Percentiles rank a stretch among this genome's conserved stretches.
Conservation (phyloP, 2,329 filamentous ascomycete species). For the Xylariaceae sp. region DNA sequence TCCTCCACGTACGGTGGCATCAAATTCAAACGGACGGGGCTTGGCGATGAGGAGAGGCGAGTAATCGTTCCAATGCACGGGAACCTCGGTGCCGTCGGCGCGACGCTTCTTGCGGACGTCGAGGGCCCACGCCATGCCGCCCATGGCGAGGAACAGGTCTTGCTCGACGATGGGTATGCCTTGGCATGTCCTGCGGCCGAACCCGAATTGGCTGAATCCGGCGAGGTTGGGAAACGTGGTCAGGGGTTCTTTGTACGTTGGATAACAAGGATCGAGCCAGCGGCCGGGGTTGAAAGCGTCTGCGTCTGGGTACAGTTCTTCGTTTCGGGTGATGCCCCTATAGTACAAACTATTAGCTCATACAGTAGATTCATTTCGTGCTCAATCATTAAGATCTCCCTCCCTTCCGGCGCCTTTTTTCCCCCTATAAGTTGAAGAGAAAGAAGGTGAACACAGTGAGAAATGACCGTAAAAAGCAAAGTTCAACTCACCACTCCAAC, state of each 20-base stretch:
- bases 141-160: constrained; percentile 38
- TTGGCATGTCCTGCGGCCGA: constrained; percentile 48
- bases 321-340: constrained; percentile 45
- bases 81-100: constrained; percentile 27
- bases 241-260: constrained; percentile 39
- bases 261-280: constrained; percentile 35
- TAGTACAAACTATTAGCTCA: constrained; percentile 7
- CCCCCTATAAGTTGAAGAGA: too few relatives aligned
- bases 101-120: constrained; percentile 29
- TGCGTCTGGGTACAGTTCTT: constrained; percentile 35
- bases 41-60: constrained; percentile 44
- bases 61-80: constrained; percentile 43
- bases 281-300: constrained; percentile 39
- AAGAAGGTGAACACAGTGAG: too few relatives aligned
- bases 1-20: constrained; percentile 29
- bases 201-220: constrained; percentile 48
- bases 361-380: neutral
- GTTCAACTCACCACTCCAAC: constrained; percentile 44
- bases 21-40: constrained; percentile 37
- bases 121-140: constrained; percentile 36
- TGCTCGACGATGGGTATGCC: constrained; percentile 40
- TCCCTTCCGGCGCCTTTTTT: too few relatives aligned
- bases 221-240: constrained; percentile 36
- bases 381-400: neutral
- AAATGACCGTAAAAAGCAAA: too few relatives aligned